Percentiles rank a stretch among this genome's conserved stretches.
Evolutionary conservation across 1,284 basidiomycete species (phyloP).

Genomic region (Waitea zeae): DNA sequence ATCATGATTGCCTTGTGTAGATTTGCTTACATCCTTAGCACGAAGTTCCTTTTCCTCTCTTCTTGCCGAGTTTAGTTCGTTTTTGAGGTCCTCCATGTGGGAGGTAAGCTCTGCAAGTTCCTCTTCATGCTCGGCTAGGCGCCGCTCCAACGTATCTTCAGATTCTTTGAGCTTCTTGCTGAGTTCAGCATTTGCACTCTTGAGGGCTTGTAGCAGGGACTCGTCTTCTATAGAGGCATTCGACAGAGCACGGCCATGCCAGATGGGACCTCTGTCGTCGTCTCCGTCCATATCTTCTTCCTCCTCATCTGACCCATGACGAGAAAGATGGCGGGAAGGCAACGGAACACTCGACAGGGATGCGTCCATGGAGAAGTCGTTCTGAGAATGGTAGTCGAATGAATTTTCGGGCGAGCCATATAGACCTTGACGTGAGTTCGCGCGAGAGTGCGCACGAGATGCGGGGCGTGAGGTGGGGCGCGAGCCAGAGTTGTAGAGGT

Average conservation of each 20-base stretch:
- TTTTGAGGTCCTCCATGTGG: slow-evolving; percentile 52
- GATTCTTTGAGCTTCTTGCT: slow-evolving; percentile 54
- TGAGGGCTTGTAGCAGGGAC: slow-evolving; percentile 52
- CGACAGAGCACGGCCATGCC: slow-evolving; percentile 36
- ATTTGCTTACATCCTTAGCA: slow-evolving; percentile 49
- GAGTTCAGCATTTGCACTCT: slow-evolving; percentile 58
- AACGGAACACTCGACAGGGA: slow-evolving; percentile 18
- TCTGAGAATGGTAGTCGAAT: slow-evolving; percentile 10
- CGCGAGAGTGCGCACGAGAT: slow-evolving; percentile 23
- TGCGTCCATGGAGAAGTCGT: not conserved
- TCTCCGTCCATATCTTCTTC: slow-evolving; percentile 18
- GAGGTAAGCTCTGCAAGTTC: slow-evolving; percentile 63
- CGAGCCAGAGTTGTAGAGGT: not conserved
- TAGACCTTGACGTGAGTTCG: slow-evolving; percentile 17
- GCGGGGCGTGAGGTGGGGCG: slow-evolving; percentile 45
- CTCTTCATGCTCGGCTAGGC: slow-evolving; percentile 54
- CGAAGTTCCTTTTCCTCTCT: slow-evolving; percentile 81
- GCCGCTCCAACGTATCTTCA: slow-evolving; percentile 47
- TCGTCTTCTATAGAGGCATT: slow-evolving; percentile 43
- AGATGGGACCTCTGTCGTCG: slow-evolving; percentile 25
- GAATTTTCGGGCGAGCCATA: slow-evolving; percentile 1
- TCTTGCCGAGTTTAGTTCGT: slow-evolving; percentile 58
- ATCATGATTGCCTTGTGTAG: slow-evolving; percentile 2
- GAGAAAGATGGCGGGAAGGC: too few species aligned
- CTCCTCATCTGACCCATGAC: too few species aligned